These are phyloP conservation scores for Multifurca ochricompacta DNA, from an alignment of 768 basidiomycete genomes.

Conservation along the genomic window DNA sequence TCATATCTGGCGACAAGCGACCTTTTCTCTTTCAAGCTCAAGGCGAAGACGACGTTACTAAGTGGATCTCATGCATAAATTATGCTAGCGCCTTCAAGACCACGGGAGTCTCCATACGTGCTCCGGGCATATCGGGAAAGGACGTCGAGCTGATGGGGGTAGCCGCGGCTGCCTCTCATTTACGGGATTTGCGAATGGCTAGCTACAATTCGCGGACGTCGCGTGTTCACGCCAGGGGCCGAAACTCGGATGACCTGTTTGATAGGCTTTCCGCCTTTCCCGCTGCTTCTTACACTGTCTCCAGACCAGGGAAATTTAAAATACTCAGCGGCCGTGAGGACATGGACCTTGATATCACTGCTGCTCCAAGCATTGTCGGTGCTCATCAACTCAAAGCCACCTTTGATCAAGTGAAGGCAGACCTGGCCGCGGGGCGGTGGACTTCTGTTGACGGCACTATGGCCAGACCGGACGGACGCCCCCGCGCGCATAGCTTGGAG, in stretches of 20 bases:
- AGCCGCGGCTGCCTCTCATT: slow-evolving; percentile 79
- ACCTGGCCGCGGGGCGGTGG: slow-evolving; percentile 52
- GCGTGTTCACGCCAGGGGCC: slow-evolving; percentile 32
- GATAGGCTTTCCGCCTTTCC: slow-evolving; percentile 10
- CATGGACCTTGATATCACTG: slow-evolving; percentile 38
- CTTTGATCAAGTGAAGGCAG: slow-evolving; percentile 81
- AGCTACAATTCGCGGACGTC: slow-evolving; percentile 22
- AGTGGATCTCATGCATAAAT: slow-evolving; percentile 90
- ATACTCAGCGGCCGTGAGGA: slow-evolving; percentile 11
- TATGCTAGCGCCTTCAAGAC: slow-evolving; percentile 92
- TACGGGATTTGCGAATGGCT: slow-evolving; percentile 53
- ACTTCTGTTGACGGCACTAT: slow-evolving; percentile 28
- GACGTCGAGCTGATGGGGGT: slow-evolving; percentile 75
- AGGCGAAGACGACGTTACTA: slow-evolving; percentile 65
- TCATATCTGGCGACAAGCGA: slow-evolving; percentile 68
- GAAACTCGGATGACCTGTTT: slow-evolving; percentile 14
- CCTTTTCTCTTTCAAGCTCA: slow-evolving; percentile 74
- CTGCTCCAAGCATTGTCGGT: slow-evolving; percentile 49
- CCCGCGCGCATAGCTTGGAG: slow-evolving; percentile 30
- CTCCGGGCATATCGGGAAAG: slow-evolving; percentile 56
- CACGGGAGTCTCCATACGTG: slow-evolving; percentile 72
- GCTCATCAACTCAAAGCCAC: slow-evolving; percentile 70
- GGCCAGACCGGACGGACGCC: slow-evolving; percentile 23
- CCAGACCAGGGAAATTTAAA: slow-evolving; percentile 1
- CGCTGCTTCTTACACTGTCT: background rate